A percentile compares a stretch with the other conserved stretches of the same genome.
These are phyloP conservation scores for Teratosphaeria nubilosa DNA, from an alignment of 2,329 filamentous ascomycete species.

Conservation along the genomic window DNA sequence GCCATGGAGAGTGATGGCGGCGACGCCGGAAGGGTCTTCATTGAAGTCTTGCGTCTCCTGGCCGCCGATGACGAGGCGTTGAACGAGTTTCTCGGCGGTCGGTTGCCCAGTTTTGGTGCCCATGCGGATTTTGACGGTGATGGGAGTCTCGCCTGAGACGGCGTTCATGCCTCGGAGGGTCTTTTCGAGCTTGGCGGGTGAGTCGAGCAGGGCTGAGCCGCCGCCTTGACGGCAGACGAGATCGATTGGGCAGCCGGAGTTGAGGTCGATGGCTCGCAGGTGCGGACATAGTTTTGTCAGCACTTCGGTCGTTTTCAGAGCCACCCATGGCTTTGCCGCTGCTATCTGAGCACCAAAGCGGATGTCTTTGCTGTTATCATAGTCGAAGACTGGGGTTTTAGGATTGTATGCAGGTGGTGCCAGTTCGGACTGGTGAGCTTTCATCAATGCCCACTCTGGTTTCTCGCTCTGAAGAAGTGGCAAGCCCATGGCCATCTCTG, in stretches of 20 bases:
- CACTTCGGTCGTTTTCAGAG: constrained; percentile 76
- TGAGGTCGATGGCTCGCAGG: constrained; percentile 84
- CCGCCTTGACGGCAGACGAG: constrained; percentile 80
- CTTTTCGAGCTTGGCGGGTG: constrained; percentile 78
- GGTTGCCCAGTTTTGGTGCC: constrained; percentile 73
- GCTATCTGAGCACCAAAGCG: constrained; percentile 90
- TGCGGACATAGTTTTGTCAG: constrained; percentile 68
- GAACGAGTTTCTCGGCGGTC: constrained; percentile 69
- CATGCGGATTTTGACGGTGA: constrained; percentile 90
- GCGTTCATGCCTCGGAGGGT: constrained; percentile 94
- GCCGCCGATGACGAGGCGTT: constrained; percentile 72
- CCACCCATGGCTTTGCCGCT: constrained; percentile 83
- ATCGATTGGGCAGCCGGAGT: constrained; percentile 96
- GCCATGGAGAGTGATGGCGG: constrained; percentile 91
- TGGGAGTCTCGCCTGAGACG: constrained; percentile 80
- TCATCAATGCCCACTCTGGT: constrained; percentile 89
- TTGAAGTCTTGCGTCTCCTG: constrained; percentile 56
- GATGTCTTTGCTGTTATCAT: constrained; percentile 73
- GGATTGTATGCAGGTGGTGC: constrained; percentile 57
- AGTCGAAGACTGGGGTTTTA: constrained; percentile 55
- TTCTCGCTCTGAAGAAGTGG: constrained; percentile 84
- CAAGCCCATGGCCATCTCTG: constrained; percentile 92
- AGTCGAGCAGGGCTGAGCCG: constrained; percentile 85
- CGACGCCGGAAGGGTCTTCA: constrained; percentile 70
- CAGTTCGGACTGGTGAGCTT: constrained; percentile 77